These are phyloP conservation scores for Cladosporium sp. DNA, from an alignment of 2,329 filamentous ascomycete genomes.

Conservation along the genomic window DNA sequence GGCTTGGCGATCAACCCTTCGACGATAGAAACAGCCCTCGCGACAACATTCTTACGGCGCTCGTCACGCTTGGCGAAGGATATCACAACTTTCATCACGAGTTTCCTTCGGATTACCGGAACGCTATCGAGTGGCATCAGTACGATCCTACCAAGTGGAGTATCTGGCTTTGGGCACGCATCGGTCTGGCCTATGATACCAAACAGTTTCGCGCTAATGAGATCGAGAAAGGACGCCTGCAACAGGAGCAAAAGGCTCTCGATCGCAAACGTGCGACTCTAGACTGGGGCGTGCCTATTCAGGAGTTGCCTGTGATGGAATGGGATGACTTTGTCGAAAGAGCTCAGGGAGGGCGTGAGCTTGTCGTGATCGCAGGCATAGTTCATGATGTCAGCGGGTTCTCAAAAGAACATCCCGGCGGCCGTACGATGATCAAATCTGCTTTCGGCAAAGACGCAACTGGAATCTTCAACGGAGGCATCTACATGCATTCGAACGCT, in stretches of 20 bases:
- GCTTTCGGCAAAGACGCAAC: slow-evolving; percentile 80
- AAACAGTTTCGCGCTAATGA: slow-evolving; percentile 86
- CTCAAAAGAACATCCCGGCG: slow-evolving; percentile 79
- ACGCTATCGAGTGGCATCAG: slow-evolving; percentile 80
- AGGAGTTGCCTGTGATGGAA: slow-evolving; percentile 73
- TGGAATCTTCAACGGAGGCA: slow-evolving; percentile 80
- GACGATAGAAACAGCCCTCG: slow-evolving; percentile 84
- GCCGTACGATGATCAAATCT: slow-evolving; percentile 73
- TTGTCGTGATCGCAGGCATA: slow-evolving; percentile 72
- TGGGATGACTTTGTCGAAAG: slow-evolving; percentile 78
- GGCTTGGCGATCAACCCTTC: slow-evolving; percentile 82
- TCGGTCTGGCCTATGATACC: slow-evolving; percentile 74
- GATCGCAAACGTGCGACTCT: slow-evolving; percentile 74
- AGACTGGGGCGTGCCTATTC: slow-evolving; percentile 77
- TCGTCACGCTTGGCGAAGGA: slow-evolving; percentile 76
- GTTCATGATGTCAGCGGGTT: slow-evolving; percentile 77
- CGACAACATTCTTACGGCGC: slow-evolving; percentile 75
- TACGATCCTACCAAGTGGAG: slow-evolving; percentile 85
- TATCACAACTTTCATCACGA: slow-evolving; percentile 94
- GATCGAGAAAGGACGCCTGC: slow-evolving; percentile 80
- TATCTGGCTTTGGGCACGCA: slow-evolving; percentile 74
- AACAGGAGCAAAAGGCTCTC: slow-evolving; percentile 83
- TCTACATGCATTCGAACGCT: slow-evolving; percentile 80
- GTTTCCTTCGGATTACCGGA: slow-evolving; percentile 84
- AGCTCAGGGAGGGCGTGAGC: slow-evolving; percentile 62